Evolutionary conservation across 345 rosid species (phyloP).

Genomic region (Erodium maritimum): DNA sequence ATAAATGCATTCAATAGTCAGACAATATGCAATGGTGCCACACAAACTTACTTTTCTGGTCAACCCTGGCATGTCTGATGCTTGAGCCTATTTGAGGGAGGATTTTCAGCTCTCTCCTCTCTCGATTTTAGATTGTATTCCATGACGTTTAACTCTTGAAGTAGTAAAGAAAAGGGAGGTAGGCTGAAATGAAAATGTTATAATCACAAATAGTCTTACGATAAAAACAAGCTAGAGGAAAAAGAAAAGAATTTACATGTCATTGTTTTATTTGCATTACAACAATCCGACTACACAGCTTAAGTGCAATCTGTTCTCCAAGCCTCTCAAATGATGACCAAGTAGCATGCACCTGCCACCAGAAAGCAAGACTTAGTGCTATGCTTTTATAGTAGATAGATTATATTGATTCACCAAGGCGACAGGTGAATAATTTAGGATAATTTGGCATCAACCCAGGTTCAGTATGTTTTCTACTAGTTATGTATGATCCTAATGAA

Average conservation of each 20-base stretch:
- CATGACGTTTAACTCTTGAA: too few relatives aligned
- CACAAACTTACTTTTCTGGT: too few relatives aligned
- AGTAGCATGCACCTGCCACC: constrained; percentile 77
- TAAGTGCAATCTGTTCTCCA: constrained; percentile 85
- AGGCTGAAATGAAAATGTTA: neutral
- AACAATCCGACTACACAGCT: constrained; percentile 84
- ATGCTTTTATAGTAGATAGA: neutral
- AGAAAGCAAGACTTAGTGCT: constrained; percentile 7
- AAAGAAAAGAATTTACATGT: constrained; percentile 40
- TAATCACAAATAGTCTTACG: neutral
- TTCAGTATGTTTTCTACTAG: too few relatives aligned
- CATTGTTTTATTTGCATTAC: constrained; percentile 25
- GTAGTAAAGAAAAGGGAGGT: neutral
- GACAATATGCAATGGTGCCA: too few relatives aligned
- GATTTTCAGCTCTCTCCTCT: too few relatives aligned
- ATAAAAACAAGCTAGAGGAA: neutral
- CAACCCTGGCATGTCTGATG: too few relatives aligned
- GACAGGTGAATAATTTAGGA: too few relatives aligned
- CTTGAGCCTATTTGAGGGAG: too few relatives aligned
- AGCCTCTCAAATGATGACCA: constrained; percentile 90
- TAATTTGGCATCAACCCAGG: too few relatives aligned
- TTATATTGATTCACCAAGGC: too few relatives aligned
- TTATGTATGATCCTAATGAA: too few relatives aligned
- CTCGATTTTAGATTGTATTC: neutral
- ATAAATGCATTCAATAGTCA: too few relatives aligned